phyloP scores from a whole-genome alignment of 495 filamentous ascomycete genomes.

The Tuber aestivum region DNA sequence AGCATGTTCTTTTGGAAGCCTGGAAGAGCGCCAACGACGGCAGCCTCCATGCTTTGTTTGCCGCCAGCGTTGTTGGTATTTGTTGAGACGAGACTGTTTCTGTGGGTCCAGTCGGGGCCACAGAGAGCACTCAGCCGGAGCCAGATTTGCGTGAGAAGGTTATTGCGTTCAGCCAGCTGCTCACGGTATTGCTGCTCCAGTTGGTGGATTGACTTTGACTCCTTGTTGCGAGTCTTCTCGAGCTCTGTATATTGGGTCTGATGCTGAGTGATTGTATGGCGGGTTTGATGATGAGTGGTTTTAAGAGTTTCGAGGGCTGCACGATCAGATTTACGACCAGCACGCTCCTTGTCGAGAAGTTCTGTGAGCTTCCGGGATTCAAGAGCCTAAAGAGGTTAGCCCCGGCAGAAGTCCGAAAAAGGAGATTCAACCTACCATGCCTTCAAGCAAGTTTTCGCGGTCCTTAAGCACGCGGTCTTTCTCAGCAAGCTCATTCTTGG shows the following conservation, averaged over 20 bases:
- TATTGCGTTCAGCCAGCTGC: slow-evolving; percentile 82
- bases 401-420: neutral
- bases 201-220: slow-evolving; percentile 64
- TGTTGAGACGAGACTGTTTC: slow-evolving; percentile 79
- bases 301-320: slow-evolving; percentile 80
- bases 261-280: slow-evolving; percentile 71
- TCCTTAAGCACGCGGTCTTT: slow-evolving; percentile 84
- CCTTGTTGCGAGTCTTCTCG: slow-evolving; percentile 64
- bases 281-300: slow-evolving; percentile 76
- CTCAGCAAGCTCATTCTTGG: slow-evolving; percentile 68
- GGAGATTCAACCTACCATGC: slow-evolving; percentile 28
- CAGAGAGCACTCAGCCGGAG: slow-evolving; percentile 78
- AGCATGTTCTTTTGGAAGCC: slow-evolving; percentile 85
- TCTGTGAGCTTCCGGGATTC: slow-evolving; percentile 80
- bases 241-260: slow-evolving; percentile 79
- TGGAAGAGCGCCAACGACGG: slow-evolving; percentile 50
- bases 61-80: slow-evolving; percentile 47
- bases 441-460: slow-evolving; percentile 87
- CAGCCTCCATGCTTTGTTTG: slow-evolving; percentile 39
- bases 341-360: slow-evolving; percentile 83
- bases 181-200: slow-evolving; percentile 77
- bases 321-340: slow-evolving; percentile 74
- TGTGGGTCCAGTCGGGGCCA: slow-evolving; percentile 84
- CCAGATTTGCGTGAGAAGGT: slow-evolving; percentile 78
- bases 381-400: slow-evolving; percentile 56